A percentile compares a stretch with the other conserved stretches of the same genome.
Evolutionary conservation across 768 basidiomycete species (phyloP).

Genomic region (Termitomyces sp.): DNA sequence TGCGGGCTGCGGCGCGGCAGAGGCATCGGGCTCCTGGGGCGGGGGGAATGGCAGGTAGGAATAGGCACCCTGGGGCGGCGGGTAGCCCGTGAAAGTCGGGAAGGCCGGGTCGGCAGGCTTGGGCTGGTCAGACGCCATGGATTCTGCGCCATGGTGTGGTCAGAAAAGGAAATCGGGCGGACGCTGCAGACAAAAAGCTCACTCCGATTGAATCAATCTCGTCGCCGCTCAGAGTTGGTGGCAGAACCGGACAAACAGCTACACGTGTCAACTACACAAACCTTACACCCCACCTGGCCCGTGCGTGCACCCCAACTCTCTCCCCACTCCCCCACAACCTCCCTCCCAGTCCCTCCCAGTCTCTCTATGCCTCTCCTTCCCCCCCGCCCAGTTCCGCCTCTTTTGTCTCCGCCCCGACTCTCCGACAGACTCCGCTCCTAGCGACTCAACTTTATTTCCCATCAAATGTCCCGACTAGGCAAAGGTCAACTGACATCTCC

Average conservation of each 20-base stretch:
- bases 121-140: conserved; percentile 30
- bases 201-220: conserved; percentile 13
- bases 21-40: conserved; percentile 26
- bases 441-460: background rate
- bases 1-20: conserved; percentile 22
- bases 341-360: background rate
- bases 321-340: background rate
- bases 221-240: conserved; percentile 13
- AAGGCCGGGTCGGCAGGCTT: conserved; percentile 27
- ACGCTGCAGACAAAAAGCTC: background rate
- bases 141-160: background rate
- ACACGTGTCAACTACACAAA: conserved; percentile 7
- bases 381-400: background rate
- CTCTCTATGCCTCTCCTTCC: too few relatives aligned
- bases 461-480: too few relatives aligned
- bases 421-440: conserved; percentile 3
- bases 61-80: conserved; percentile 30
- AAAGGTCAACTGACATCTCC: too few relatives aligned
- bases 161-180: background rate
- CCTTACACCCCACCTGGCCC: conserved; percentile 5
- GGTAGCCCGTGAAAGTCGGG: conserved; percentile 19
- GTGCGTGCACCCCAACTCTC: background rate
- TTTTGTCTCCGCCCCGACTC: background rate
- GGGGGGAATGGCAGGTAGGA: conserved; percentile 38
- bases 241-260: background rate